Base-by-base conservation (phyloP, 768 basidiomycete genomes). In the Pisolithus tinctorius region DNA sequence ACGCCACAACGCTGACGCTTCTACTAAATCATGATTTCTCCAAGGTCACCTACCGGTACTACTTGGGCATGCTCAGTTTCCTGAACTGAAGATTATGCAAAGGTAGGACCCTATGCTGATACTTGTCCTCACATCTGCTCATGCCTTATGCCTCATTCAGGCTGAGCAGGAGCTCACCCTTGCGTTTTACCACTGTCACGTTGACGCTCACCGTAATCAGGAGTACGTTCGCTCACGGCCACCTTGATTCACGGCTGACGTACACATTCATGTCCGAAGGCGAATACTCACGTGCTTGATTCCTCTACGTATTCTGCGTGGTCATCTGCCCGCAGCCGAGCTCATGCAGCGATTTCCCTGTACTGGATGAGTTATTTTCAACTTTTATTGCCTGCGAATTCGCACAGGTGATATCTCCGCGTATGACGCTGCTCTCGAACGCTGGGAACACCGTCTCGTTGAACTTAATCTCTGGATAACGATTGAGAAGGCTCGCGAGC, bases 41-140 rank as follows among this genome's bases (percentile, higher is more conserved):
- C 53, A 71, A 93, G 88, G 92, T 96, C 47, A 94, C 94, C 23
- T 96, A 88, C 70, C 77, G 84, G 54, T 99, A 95, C 74, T 97
- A 97, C 64, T 70, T 96, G 45, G 96, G 95, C 55, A 90, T 97
- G 83, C 76, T 98, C 54, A 86, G 83, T 62, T 97, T 98, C 70
- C 68, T 97, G 54, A 90, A 90, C 60, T n/a, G 96, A 97, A 65
- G 88, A 95, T 45, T 94, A 91, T 62, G 75, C 72, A 37, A 92
- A 92, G 72, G 91, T 86, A 45, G 30, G 65, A 56, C 9, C 36
- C 44, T 11, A n/a, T 48, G 11, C 42, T 48, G 11, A 27, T 51
- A 26, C 16, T 23, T 13, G 11, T 6, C 11, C 27, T 37, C 1
- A 26, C 8, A 26, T 39, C 44, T 30, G 40, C 56, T 55, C 16